Evolutionary conservation across 2,329 filamentous ascomycete species (phyloP).

Genomic region (Colletotrichum higginsianum): DNA sequence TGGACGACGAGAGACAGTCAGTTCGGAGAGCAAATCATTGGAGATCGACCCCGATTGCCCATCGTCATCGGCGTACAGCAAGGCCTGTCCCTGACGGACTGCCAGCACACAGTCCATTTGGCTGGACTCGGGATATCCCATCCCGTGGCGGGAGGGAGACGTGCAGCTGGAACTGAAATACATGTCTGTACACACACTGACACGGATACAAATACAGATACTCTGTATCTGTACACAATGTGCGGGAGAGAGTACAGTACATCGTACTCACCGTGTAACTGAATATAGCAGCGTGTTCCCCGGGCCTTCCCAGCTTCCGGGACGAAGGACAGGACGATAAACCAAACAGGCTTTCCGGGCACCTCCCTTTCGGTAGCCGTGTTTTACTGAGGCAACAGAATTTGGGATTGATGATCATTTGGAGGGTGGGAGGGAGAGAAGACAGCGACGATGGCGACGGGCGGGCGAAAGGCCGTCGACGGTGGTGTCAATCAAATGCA

Average conservation of each 20-base stretch:
- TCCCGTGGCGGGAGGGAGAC: slow-evolving; percentile 28
- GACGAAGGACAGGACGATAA: slow-evolving; percentile 16
- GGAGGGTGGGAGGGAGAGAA: neutral
- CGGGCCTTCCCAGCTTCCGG: slow-evolving; percentile 24
- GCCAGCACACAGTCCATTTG: slow-evolving; percentile 2
- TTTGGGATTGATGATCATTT: neutral
- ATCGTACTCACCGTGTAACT: neutral
- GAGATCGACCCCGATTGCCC: neutral
- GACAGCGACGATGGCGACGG: no score
- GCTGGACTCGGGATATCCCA: slow-evolving; percentile 23
- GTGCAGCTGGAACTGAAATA: neutral
- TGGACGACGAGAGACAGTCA: neutral
- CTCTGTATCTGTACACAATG: no score
- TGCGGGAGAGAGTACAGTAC: no score
- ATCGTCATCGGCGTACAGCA: neutral
- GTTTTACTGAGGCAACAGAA: slow-evolving; percentile 37
- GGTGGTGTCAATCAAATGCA: neutral
- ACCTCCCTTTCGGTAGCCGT: slow-evolving; percentile 33
- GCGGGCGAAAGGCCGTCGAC: neutral
- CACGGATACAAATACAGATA: no score
- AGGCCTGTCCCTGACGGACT: slow-evolving; percentile 5
- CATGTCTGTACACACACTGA: no score
- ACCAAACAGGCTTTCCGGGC: slow-evolving; percentile 10
- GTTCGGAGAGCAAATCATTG: neutral
- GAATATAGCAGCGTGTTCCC: slow-evolving; percentile 17